Conservation (phyloP, 2,329 filamentous ascomycete genomes). For the Ceratocystis cacaofunesta region DNA sequence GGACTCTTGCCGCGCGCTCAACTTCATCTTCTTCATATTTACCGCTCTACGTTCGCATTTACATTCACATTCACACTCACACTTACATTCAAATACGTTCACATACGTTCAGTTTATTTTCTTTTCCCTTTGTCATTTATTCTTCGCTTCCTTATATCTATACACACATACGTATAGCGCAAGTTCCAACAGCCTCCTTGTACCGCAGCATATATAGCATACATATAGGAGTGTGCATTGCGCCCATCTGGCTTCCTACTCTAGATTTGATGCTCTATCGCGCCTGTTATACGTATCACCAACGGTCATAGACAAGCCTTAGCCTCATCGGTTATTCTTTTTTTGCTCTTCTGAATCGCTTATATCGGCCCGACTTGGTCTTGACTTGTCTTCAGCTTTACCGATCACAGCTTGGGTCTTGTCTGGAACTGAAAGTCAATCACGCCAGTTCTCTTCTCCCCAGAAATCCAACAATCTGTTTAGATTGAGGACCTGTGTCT, state of each 20-base stretch:
- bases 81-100: no score
- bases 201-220: no score
- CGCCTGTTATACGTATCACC: not conserved
- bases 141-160: no score
- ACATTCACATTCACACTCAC: no score
- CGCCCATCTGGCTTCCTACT: not conserved
- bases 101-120: no score
- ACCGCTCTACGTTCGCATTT: not conserved
- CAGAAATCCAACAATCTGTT: not conserved
- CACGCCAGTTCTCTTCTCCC: not conserved
- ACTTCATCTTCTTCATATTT: not conserved
- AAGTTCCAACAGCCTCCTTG: no score
- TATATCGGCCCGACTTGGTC: conserved; percentile 8
- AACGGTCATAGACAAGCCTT: conserved; percentile 1
- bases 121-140: no score
- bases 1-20: not conserved
- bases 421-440: not conserved
- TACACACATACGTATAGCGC: no score
- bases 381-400: not conserved
- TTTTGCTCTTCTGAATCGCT: conserved; percentile 5
- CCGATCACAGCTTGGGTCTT: not conserved
- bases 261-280: not conserved
- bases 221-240: no score
- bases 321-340: not conserved
- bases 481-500: not conserved